Conservation (phyloP, 371 early-diverging fungal genomes). For the Lichtheimia corymbifera region DNA sequence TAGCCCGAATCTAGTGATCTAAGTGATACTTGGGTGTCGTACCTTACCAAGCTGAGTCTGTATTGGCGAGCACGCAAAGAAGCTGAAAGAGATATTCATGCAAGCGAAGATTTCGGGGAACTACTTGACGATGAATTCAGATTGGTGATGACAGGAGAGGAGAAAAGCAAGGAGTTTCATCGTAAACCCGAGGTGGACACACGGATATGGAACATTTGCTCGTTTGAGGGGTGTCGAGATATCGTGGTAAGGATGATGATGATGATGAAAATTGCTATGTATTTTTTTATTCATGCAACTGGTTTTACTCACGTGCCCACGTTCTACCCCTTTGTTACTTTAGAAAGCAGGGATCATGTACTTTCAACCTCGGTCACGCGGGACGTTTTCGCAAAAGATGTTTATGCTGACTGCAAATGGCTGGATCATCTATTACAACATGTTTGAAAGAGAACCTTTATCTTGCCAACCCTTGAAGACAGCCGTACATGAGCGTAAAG, state of each 20-base stretch:
- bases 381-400: conserved; percentile 53
- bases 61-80: conserved; percentile 58
- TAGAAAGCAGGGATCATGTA: conserved; percentile 64
- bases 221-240: conserved; percentile 42
- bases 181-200: conserved; percentile 34
- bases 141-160: conserved; percentile 17
- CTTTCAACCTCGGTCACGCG: conserved; percentile 45
- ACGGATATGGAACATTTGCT: conserved; percentile 60
- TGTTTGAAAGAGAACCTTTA: conserved; percentile 33
- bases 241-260: conserved; percentile 27
- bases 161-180: conserved; percentile 22
- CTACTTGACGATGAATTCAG: conserved; percentile 27
- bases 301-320: background rate
- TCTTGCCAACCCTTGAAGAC: conserved; percentile 29
- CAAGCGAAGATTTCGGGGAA: conserved; percentile 16
- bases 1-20: conserved; percentile 47
- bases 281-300: background rate
- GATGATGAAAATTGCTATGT: too few species aligned
- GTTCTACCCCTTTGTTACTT: background rate
- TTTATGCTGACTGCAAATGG: conserved; percentile 53
- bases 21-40: conserved; percentile 54
- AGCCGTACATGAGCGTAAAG: conserved; percentile 38
- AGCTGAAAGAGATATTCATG: conserved; percentile 43
- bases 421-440: conserved; percentile 48
- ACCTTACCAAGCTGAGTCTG: conserved; percentile 39